phyloP scores from a whole-genome alignment of 305 asterid genomes.

The Fraxinus floribunda region DNA sequence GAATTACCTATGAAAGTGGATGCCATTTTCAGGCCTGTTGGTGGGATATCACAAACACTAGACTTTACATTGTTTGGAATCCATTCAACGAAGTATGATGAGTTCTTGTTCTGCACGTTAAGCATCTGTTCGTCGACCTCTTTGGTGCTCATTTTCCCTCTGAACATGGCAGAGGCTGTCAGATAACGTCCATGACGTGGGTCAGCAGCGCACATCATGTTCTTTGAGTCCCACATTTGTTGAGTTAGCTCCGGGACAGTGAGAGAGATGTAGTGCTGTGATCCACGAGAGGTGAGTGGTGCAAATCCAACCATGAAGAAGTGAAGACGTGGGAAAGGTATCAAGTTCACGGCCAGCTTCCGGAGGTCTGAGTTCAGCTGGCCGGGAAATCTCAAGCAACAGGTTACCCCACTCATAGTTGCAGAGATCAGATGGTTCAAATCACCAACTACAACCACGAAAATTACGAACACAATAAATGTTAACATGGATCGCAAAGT shows the following conservation, averaged over 20 bases:
- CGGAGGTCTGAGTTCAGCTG: conserved; percentile 82
- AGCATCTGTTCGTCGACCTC: conserved; percentile 89
- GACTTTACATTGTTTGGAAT: conserved; percentile 87
- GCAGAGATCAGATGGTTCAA: conserved; percentile 85
- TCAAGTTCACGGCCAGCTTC: conserved; percentile 76
- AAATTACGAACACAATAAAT: background rate
- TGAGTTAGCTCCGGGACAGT: conserved; percentile 87
- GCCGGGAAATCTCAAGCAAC: conserved; percentile 83
- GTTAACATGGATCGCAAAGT: background rate
- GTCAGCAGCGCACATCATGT: conserved; percentile 87
- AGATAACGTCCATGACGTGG: conserved; percentile 80
- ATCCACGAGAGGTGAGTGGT: conserved; percentile 86
- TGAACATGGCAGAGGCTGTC: conserved; percentile 79
- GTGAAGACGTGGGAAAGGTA: conserved; percentile 91
- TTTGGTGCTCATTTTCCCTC: conserved; percentile 88
- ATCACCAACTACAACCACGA: conserved; percentile 62
- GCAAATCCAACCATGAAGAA: conserved; percentile 94
- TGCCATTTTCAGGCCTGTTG: conserved; percentile 75
- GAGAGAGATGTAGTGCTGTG: conserved; percentile 82
- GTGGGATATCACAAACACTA: conserved; percentile 78
- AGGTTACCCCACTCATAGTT: conserved; percentile 88
- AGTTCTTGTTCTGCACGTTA: conserved; percentile 86
- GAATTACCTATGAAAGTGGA: conserved; percentile 81
- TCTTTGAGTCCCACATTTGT: conserved; percentile 89
- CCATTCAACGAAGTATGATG: conserved; percentile 86